A percentile compares a stretch with the other conserved stretches of the same genome.
Evolutionary conservation across 805 yeast genomes (phyloP).

Genomic region (Pichia gijzeniarum): DNA sequence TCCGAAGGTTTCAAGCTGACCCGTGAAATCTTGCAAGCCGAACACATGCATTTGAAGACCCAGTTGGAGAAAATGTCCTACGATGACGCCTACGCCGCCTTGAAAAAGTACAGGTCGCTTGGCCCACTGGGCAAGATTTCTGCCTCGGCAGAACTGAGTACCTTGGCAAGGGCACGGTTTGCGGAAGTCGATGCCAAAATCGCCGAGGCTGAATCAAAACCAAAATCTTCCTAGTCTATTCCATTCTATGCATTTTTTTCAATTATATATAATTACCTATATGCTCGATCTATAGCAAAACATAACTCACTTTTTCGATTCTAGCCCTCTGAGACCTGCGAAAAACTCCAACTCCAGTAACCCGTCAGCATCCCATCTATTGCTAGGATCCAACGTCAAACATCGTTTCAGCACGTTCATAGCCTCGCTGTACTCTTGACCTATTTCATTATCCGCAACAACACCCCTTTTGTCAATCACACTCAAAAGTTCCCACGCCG

Average conservation of each 20-base stretch:
- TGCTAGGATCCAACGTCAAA: slow-evolving; percentile 50
- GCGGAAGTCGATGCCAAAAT: too few species aligned
- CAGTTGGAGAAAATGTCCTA: slow-evolving; percentile 30
- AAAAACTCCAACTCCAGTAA: slow-evolving; percentile 57
- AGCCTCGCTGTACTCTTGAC: slow-evolving; percentile 39
- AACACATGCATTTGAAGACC: slow-evolving; percentile 7
- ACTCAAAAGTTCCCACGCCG: slow-evolving; percentile 57
- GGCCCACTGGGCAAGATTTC: slow-evolving; percentile 40
- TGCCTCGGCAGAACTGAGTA: too few species aligned
- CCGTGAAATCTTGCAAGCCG: slow-evolving; percentile 23
- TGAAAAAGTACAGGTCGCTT: slow-evolving; percentile 59
- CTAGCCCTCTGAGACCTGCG: too few species aligned
- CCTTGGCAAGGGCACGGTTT: too few species aligned
- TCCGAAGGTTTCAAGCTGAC: slow-evolving; percentile 18
- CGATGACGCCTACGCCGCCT: slow-evolving; percentile 33
- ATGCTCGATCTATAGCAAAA: too few species aligned
- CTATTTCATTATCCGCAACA: slow-evolving; percentile 29
- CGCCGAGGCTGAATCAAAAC: too few species aligned
- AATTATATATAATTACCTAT: too few species aligned
- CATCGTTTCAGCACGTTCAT: slow-evolving; percentile 52
- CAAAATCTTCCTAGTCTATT: too few species aligned
- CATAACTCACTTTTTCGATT: too few species aligned
- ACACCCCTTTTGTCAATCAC: slow-evolving; percentile 40
- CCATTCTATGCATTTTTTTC: too few species aligned
- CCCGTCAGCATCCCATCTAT: slow-evolving; percentile 46